Percentiles rank a stretch among this genome's conserved stretches.
Conservation (phyloP, 495 filamentous ascomycete species). For the Oidiodendron maius region DNA sequence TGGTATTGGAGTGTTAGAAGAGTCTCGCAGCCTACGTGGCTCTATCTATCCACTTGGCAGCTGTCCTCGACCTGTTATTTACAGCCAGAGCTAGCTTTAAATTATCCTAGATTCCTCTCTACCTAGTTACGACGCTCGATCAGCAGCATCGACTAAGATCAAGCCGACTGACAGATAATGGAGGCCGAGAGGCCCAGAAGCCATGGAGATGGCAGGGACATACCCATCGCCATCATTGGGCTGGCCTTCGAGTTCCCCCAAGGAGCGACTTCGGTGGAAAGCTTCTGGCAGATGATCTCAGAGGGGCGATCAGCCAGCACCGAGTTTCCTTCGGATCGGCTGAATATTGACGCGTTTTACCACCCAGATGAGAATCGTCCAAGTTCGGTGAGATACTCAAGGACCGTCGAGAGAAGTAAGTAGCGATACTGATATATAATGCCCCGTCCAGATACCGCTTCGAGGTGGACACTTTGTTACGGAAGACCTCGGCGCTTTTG, state of each 20-base stretch:
- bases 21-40: too few relatives aligned
- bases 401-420: neutral
- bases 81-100: too few relatives aligned
- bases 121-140: too few relatives aligned
- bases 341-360: conserved; percentile 45
- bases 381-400: neutral
- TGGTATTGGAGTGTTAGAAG: too few relatives aligned
- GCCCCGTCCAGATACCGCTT: neutral
- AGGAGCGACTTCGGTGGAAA: conserved; percentile 40
- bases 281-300: conserved; percentile 51
- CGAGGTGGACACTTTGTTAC: conserved; percentile 39
- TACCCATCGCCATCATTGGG: conserved; percentile 55
- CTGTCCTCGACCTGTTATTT: too few relatives aligned
- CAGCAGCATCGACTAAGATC: too few relatives aligned
- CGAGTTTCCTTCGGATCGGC: conserved; percentile 41
- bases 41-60: too few relatives aligned
- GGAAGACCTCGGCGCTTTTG: conserved; percentile 38
- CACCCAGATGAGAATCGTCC: conserved; percentile 31
- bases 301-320: conserved; percentile 40
- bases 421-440: neutral
- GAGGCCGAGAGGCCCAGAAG: too few relatives aligned
- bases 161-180: too few relatives aligned
- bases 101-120: too few relatives aligned
- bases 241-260: conserved; percentile 55
- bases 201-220: neutral